A percentile compares a stretch with the other conserved stretches of the same genome.
Evolutionary conservation across 257 asterid species (phyloP).

Genomic region (Nicotiana paniculata): DNA sequence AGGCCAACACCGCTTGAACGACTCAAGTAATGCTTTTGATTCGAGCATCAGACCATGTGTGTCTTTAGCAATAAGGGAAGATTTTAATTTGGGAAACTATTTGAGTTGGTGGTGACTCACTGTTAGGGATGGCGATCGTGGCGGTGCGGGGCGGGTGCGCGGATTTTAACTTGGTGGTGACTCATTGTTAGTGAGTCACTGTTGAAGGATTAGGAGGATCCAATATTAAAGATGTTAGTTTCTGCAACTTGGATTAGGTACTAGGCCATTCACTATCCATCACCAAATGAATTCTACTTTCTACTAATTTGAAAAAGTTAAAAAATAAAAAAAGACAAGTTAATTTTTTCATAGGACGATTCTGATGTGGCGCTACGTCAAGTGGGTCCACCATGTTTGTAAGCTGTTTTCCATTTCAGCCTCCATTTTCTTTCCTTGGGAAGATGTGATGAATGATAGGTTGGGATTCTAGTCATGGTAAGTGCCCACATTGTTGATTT

Average conservation of each 20-base stretch:
- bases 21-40: neutral
- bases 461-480: neutral
- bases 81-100: neutral
- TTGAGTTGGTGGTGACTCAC: neutral
- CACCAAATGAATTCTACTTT: neutral
- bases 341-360: neutral
- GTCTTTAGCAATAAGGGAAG: neutral
- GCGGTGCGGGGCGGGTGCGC: no score
- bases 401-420: neutral
- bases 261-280: neutral
- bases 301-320: neutral
- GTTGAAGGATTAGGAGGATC: neutral
- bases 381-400: neutral
- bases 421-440: neutral
- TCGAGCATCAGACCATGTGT: neutral
- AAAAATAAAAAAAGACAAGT: neutral
- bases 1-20: neutral
- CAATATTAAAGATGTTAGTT: neutral
- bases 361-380: neutral
- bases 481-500: neutral
- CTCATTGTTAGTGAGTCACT: neutral
- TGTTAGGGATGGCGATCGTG: no score
- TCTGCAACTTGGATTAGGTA: conserved; percentile 2
- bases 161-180: neutral
- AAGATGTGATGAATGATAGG: neutral